Base-by-base conservation (phyloP, 2,329 filamentous ascomycete genomes). In the Dryadomyces quercivorus region DNA sequence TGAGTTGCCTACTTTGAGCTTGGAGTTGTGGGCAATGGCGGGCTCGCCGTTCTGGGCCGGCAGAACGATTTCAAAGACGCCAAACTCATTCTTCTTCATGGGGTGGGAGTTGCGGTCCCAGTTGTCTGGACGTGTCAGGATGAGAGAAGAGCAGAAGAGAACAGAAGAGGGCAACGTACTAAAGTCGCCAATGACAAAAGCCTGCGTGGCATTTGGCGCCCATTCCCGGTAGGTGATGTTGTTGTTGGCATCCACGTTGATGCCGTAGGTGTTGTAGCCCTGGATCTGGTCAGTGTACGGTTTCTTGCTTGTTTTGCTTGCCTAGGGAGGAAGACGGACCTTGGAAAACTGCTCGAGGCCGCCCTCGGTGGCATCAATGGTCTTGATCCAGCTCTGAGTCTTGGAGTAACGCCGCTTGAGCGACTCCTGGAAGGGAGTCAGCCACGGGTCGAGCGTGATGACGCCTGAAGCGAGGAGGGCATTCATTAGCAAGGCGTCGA, bases 1-100 rank as follows among this genome's bases (percentile, higher is more conserved):
- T n/a, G n/a, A n/a, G n/a, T n/a, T n/a, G n/a, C n/a, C n/a, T 66
- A 91, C 92, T 85, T 98, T 98, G 71, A 98, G 72, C 72, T 96
- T 98, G 63, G 90, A 94, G 61, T 95, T 89, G 72, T 98, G 93
- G 50, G 85, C 78, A 63, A 98, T 95, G 4, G 83, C 84, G 47
- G 88, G 77, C 58, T 86, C 72, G 38, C 91, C 90, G 64, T 89
- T 71, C 56, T 79, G 80, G 49, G 86, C 81, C 12, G 88, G 86
- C 9, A 98, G 63, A 1, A 75, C 80, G 52, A 96, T 82, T 65
- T 95, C 86, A 72, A 92, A 98, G 31, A 94, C 84, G 5, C 93
- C 93, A 66, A 82, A 97, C 44, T 77, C 70, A 64, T 94, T 81
- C 72, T 87, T 93, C 64, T 80, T 86, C 93, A 98, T 95, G 52